Base-by-base conservation (phyloP, 352 stramenopile species). In the Globisporangium orthogonon region DNA sequence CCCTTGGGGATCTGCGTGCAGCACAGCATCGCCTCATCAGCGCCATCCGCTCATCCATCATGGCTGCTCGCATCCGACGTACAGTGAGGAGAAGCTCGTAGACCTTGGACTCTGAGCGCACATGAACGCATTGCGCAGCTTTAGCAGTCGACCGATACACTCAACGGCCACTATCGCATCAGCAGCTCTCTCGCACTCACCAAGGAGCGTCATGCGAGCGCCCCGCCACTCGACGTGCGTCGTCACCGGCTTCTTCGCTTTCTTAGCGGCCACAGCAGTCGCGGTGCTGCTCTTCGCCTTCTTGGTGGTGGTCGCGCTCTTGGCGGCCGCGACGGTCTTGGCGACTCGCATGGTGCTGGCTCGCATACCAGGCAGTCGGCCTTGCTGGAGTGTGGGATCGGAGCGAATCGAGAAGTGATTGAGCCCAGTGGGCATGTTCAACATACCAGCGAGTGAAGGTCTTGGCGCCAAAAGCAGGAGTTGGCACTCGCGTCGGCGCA, bases 31-130 rank as follows among this genome's bases (percentile, higher is more conserved):
- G 43, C 23, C 23, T 23, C 23, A 23, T n/a, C 10, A 58, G 23
- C 11, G 28, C 6, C 29, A 10, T 6, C 4, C 43, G 28, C 18
- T 13, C 9, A 7, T 3, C 4, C 9, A 7, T 3, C 4, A 48
- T 6, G 5, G 9, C 17, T 3, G 17, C 41, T 23, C 7, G 5
- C 18, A 6, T 6, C 41, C 6, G 14, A 54, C 45, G 10, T 50
- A 91, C 83, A 56, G 68, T 86, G 29, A 73, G 86, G 64, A 91
- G 88, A 49, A 91, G 74, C 58, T 91, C 79, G 57, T 91, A 91
- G 45, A 91, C 81, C 33, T 73, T 70, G 52, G 77, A 85, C 54
- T 94, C 79, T 91, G 50, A 28, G 1, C 29, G 29, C 28, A 10
- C 3, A 15, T 17, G 45, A 48, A 23, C 9, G 13, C 23, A 30